Evolutionary conservation across 176 grass and related monocot species (phyloP).

Genomic region (Phoenix dactylifera): DNA sequence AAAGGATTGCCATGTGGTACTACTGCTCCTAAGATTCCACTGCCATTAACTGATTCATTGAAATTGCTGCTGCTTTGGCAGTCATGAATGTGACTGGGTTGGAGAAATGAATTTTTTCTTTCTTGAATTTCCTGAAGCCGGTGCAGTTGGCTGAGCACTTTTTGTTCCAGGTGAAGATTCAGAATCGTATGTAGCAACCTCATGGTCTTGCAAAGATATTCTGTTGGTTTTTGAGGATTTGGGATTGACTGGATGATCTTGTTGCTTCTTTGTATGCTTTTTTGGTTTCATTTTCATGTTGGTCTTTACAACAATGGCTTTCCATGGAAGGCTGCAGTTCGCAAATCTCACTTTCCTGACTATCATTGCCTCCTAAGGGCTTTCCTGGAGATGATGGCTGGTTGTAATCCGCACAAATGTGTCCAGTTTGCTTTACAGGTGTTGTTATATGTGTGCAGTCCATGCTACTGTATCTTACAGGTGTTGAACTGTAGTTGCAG

Average conservation of each 20-base stretch:
- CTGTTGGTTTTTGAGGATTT: conserved; percentile 17
- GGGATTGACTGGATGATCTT: conserved; percentile 14
- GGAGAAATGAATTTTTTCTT: too few relatives aligned
- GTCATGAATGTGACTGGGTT: too few relatives aligned
- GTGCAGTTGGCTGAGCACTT: background rate
- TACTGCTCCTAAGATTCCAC: conserved; percentile 15
- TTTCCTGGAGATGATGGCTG: conserved; percentile 16
- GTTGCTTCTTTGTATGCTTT: conserved; percentile 24
- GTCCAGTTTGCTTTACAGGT: conserved; percentile 1
- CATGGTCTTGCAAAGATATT: conserved; percentile 1
- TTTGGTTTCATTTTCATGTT: conserved; percentile 33
- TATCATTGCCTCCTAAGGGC: conserved; percentile 12
- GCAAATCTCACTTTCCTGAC: conserved; percentile 20
- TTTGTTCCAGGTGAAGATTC: conserved; percentile 15
- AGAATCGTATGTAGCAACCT: conserved; percentile 16
- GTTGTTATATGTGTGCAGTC: conserved; percentile 7
- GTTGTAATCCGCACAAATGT: background rate
- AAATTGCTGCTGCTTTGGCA: too few relatives aligned
- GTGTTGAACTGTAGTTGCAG: conserved; percentile 15
- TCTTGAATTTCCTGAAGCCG: too few relatives aligned
- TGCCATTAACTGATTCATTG: too few relatives aligned
- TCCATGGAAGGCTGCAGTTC: conserved; percentile 16
- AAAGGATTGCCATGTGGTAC: conserved; percentile 24
- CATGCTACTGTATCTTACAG: background rate
- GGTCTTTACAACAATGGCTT: conserved; percentile 25